Evolutionary conservation across 2,329 filamentous ascomycete species (phyloP).

Genomic region (Elsinoe necatrix): DNA sequence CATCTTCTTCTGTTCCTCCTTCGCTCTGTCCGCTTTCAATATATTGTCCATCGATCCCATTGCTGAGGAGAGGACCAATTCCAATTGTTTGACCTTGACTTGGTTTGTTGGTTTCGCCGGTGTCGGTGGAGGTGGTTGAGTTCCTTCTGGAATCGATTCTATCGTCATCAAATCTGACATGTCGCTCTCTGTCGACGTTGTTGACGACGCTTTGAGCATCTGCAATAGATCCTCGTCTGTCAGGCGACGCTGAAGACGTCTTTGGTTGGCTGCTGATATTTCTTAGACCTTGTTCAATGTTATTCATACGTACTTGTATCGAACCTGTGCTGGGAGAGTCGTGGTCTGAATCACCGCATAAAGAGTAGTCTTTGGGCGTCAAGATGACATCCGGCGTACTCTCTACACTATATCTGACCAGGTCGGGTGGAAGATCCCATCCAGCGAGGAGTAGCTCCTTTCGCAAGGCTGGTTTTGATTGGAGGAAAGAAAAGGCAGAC

Average conservation of each 20-base stretch:
- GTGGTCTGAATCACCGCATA: not conserved
- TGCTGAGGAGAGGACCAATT: constrained; percentile 12
- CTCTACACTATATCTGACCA: not conserved
- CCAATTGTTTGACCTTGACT: constrained; percentile 12
- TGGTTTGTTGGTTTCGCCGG: constrained; percentile 14
- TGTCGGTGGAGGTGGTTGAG: constrained; percentile 14
- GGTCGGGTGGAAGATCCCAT: not conserved
- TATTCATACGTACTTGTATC: constrained; percentile 5
- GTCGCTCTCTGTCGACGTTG: constrained; percentile 15
- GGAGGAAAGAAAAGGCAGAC: constrained; percentile 3
- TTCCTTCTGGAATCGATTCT: constrained; percentile 10
- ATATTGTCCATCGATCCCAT: constrained; percentile 16
- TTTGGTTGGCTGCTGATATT: constrained; percentile 16
- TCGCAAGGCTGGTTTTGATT: not conserved
- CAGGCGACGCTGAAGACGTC: constrained; percentile 4
- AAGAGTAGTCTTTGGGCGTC: not conserved
- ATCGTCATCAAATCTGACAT: constrained; percentile 12
- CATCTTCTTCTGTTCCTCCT: constrained; percentile 14
- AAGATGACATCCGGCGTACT: not conserved
- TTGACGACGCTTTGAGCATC: constrained; percentile 13
- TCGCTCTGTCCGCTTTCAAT: constrained; percentile 3
- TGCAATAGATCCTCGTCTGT: constrained; percentile 11
- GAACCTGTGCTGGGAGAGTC: constrained; percentile 5
- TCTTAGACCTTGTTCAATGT: constrained; percentile 18
- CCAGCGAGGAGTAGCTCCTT: not conserved